Base-by-base conservation (phyloP, 805 yeast species). In the Kurtzmaniella fragi region DNA sequence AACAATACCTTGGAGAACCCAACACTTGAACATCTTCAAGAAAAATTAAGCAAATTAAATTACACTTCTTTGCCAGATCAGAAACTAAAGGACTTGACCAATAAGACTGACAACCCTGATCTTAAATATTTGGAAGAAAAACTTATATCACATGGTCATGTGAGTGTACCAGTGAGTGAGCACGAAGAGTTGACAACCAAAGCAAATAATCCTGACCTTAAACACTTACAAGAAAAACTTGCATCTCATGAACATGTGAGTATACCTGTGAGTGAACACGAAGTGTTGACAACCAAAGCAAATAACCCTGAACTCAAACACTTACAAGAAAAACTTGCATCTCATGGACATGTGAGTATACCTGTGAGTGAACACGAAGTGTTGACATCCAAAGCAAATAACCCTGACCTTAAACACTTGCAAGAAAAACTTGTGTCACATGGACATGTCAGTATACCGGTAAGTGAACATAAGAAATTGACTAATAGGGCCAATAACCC, bases 381-480 rank as follows among this genome's bases (percentile, higher is more conserved):
- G 7, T 13, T 44, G 14, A 28, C 53, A 10, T 37, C 42, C 5
- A 37, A 38, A 17, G 45, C 41, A 4, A 53, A 54, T 0, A 31
- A 58, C 3, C 39, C 52, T 1, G 34, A 34, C 10, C 46, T 48
- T 2, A 56, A 59, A 35, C 41, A 45, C 28, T 37, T 45, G 9
- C 34, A 37, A 7, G 50, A 47, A 27, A 50, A 50, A 30, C 37
- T 36, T 8, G 34, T 52, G 15, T 47, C 47, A 32, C 49, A 47
- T 0, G 64, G 62, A 14, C 45, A 54, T 40, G 63, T 57, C 16
- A 49, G 62, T 3, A 44, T 65, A 1, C 43, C 69, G 1, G 39
- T 59, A 1, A 45, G 47, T 13, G 50, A 53, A n/a, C 57, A 61
- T 36, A 67, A 62, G 13, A 54, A 59, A 23, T 44, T 67, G 30